Evolutionary conservation across 352 stramenopile genomes (phyloP).

Genomic region (Phytopythium kandeliae): DNA sequence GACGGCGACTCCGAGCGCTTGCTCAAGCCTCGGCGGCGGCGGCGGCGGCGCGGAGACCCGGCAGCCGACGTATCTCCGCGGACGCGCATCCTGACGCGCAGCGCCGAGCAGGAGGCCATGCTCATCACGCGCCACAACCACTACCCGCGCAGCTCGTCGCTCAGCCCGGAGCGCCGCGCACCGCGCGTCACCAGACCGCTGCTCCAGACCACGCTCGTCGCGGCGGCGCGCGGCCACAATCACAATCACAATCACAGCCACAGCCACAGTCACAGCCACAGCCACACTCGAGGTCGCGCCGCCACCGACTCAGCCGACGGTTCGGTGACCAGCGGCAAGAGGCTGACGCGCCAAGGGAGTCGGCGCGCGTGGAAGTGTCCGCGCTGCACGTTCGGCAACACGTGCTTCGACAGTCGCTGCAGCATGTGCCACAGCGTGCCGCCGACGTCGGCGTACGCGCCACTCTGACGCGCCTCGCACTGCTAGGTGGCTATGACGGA

Average conservation of each 20-base stretch:
- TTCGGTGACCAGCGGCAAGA: conserved; percentile 16
- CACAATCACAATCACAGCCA: too few relatives aligned
- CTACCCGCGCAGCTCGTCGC: conserved; percentile 26
- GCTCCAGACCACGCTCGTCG: conserved; percentile 33
- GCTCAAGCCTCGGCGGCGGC: not conserved
- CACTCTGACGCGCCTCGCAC: conserved; percentile 7
- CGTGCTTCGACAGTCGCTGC: conserved; percentile 61
- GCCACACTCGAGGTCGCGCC: too few relatives aligned
- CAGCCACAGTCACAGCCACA: too few relatives aligned
- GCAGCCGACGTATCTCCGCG: not conserved
- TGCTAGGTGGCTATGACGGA: too few relatives aligned
- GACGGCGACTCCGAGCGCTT: not conserved
- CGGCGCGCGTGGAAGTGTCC: conserved; percentile 43
- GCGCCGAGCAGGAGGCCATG: not conserved
- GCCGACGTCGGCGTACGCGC: conserved; percentile 15
- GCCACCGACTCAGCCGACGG: not conserved
- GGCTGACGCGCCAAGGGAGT: conserved; percentile 27
- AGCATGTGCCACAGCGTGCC: conserved; percentile 53
- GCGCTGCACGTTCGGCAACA: conserved; percentile 71
- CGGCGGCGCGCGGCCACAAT: too few relatives aligned
- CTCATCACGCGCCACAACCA: conserved; percentile 17
- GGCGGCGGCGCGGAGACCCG: not conserved
- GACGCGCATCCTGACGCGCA: conserved; percentile 3
- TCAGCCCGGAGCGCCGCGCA: conserved; percentile 22
- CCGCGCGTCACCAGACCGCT: conserved; percentile 19